A percentile compares a stretch with the other conserved stretches of the same genome.
phyloP scores from a whole-genome alignment of 306 rosid species.

The Crotalaria pallida region DNA sequence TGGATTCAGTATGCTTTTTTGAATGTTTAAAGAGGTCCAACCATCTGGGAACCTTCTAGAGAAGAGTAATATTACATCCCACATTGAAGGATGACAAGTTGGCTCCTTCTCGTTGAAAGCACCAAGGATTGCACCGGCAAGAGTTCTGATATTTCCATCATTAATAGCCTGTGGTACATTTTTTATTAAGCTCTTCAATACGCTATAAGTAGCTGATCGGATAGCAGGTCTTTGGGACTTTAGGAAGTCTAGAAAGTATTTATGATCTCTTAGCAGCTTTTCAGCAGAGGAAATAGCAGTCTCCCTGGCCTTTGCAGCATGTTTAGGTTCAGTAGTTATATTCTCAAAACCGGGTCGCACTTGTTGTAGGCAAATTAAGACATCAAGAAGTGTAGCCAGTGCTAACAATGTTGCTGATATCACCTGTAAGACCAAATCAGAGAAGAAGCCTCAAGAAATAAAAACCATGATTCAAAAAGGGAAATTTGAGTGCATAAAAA shows the following conservation, averaged over 20 bases:
- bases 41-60: conserved; percentile 71
- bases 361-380: conserved; percentile 47
- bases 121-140: conserved; percentile 74
- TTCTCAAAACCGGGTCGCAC: conserved; percentile 54
- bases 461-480: conserved; percentile 6
- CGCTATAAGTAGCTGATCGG: conserved; percentile 79
- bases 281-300: conserved; percentile 76
- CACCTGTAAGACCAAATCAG: conserved; percentile 50
- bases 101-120: conserved; percentile 88
- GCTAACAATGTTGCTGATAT: conserved; percentile 85
- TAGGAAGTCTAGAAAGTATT: conserved; percentile 55
- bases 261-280: conserved; percentile 69
- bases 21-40: conserved; percentile 74
- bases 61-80: conserved; percentile 80
- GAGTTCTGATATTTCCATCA: conserved; percentile 64
- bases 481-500: neutral
- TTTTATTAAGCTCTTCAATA: conserved; percentile 66
- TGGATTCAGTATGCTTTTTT: conserved; percentile 64
- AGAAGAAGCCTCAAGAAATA: conserved; percentile 22
- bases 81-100: conserved; percentile 80
- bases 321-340: conserved; percentile 53
- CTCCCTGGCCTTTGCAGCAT: conserved; percentile 67
- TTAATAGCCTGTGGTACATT: conserved; percentile 67
- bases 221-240: conserved; percentile 67
- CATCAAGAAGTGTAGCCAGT: conserved; percentile 87